Percentiles rank a stretch among this genome's conserved stretches.
Evolutionary conservation across 1,284 basidiomycete species (phyloP).

Genomic region (Agroathelia rolfsii): DNA sequence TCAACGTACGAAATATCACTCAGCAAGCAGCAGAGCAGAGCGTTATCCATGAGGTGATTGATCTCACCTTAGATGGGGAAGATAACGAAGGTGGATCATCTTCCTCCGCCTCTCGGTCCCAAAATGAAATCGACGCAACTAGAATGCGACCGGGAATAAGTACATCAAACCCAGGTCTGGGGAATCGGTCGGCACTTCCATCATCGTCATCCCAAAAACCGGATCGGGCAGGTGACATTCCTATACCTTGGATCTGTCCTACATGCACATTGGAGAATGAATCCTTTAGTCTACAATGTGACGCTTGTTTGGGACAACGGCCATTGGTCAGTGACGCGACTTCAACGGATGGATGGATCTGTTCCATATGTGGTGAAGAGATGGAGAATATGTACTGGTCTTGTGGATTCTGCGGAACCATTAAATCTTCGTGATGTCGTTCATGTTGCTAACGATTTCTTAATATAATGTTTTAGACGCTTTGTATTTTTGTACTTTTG

Average conservation of each 20-base stretch:
- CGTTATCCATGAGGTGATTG: constrained; percentile 49
- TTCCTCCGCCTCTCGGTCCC: constrained; percentile 6
- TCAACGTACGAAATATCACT: no score
- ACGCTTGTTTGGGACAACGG: constrained; percentile 47
- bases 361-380: constrained; percentile 57
- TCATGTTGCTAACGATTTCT: not conserved
- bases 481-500: no score
- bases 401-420: constrained; percentile 59
- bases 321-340: constrained; percentile 23
- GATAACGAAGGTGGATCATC: constrained; percentile 21
- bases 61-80: constrained; percentile 41
- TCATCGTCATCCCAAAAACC: no score
- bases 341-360: constrained; percentile 47
- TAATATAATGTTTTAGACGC: constrained; percentile 1
- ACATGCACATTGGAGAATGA: constrained; percentile 67
- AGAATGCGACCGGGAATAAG: constrained; percentile 13
- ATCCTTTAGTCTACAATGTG: constrained; percentile 40
- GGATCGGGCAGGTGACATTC: no score
- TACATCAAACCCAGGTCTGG: not conserved
- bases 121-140: constrained; percentile 16
- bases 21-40: constrained; percentile 61
- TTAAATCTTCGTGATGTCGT: constrained; percentile 40
- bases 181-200: constrained; percentile 4
- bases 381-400: constrained; percentile 65
- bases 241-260: constrained; percentile 71